Evolutionary conservation across 805 yeast genomes (phyloP), one percentile per base, ranked within the genome.

Genomic region (Ogataea ganodermae): DNA sequence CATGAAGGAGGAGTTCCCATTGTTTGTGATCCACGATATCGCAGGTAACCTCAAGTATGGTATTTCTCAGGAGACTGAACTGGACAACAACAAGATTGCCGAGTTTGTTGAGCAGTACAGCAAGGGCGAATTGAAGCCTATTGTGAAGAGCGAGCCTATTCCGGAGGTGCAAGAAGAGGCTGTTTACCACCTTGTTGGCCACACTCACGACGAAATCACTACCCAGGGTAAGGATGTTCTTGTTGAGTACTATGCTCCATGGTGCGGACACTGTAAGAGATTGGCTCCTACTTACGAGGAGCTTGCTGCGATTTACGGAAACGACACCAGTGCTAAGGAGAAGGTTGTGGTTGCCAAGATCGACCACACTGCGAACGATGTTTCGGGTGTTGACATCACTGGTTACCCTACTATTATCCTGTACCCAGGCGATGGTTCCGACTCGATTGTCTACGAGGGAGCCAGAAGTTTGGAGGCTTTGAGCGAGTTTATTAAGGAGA

Each of bases 201-300:
- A 82, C 71, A 89, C 83, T 63, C 94, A 89, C 70, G 85, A 86
- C 42, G 80, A 76, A 27, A 71, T 89, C 50, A 78, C 89, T 44
- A 69, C 68, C 24, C 83, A 83, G 59, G 62, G 65, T 44, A 85
- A 82, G 72, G 92, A 86, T 65, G 84, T 87, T 30, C 70, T 91
- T 48, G 96, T 92, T 47, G 87, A 89, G 74, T 92, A 91, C 72
- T 91, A 88, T 65, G 97, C 98, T 41, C 95, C 96, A 72, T 91
- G 97, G 97, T 90, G 96, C 75, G 95, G 96, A 39, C 96, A 90
- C 76, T 89, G 97, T 76, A 89, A 89, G 77, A 87, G 80, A 70
- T 77, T 90, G 67, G 92, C 92, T 44, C 96, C 97, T 63, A 76
- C 75, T 49, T 92, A 83, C 75, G 95, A 88, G 66, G 94, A 91